Base-by-base conservation (phyloP, 257 asterid genomes). In the Cynanchum wilfordii region DNA sequence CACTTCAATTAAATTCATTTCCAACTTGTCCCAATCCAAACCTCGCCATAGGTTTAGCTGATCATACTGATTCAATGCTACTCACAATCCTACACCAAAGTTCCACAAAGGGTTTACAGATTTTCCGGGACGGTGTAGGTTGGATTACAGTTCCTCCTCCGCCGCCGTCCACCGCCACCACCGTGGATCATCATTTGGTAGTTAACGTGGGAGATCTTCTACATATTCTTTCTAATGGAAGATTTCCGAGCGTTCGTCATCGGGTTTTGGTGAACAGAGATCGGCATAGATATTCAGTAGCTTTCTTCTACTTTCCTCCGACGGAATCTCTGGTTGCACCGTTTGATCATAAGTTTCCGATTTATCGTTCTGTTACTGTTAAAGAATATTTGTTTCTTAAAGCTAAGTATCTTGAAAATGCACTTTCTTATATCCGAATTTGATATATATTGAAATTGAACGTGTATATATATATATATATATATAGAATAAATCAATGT, bases 1-100 rank as follows among this genome's bases (percentile, higher is more conserved):
- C 93, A 40, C 38, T 93, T 76, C 97, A 90, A 68, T 85, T 93
- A 10, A 93, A 93, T 56, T 93, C 98, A 0, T 93, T 86, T 77
- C 98, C 98, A 33, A 73, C 82, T 12, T 93, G 98, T 74, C 98
- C 97, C 12, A 84, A 86, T 86, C 93, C 97, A 66, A 80, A 64
- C 22, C 87, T 33, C 1, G 90, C 96, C 20, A 69, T 93, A 25
- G 98, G 98, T 16, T 78, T 93, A 60, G 95, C 92, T 44, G 93
- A 97, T 0, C 97, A 93, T 78, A 93, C 98, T 1, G 98, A 93
- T 54, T 78, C 98, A 0, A 51, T 83, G 22, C 89, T 89, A 8
- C 73, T 93, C 6, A 93, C 98, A 13, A 84, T 93, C 62, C 89
- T 93, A 44, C 93, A 90, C n/a, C 98, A 93, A 60, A 87, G 81